Evolutionary conservation across 257 asterid species (phyloP).

Genomic region (Craterostigma plantagineum): DNA sequence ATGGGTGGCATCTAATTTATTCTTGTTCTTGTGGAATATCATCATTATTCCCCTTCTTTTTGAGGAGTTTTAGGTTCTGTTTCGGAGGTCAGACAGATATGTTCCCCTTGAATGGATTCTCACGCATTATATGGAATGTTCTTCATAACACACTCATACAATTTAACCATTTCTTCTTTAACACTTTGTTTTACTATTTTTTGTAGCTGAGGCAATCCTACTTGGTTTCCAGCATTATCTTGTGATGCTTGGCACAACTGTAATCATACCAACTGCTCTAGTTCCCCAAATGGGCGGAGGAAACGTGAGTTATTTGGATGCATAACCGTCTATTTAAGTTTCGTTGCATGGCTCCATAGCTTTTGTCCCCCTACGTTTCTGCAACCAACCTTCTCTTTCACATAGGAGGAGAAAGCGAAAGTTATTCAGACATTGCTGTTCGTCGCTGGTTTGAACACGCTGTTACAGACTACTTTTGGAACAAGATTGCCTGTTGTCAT

Average conservation of each 20-base stretch:
- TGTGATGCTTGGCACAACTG: constrained; percentile 86
- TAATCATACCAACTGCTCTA: constrained; percentile 79
- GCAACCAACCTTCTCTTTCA: constrained; percentile 2
- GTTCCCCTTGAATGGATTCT: too few species aligned
- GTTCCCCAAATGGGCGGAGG: constrained; percentile 99
- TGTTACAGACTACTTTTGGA: constrained; percentile 72
- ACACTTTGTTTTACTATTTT: not conserved
- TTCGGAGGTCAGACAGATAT: too few species aligned
- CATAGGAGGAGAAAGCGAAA: constrained; percentile 86
- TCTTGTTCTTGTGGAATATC: too few species aligned
- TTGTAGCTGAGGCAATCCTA: constrained; percentile 87
- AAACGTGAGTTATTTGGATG: constrained; percentile 39
- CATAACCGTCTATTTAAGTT: not conserved
- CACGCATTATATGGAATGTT: too few species aligned
- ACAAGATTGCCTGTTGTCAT: constrained; percentile 86
- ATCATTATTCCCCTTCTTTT: too few species aligned
- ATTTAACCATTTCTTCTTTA: too few species aligned
- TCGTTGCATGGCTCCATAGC: not conserved
- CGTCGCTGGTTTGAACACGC: constrained; percentile 78
- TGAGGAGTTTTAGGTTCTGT: too few species aligned
- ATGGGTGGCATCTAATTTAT: too few species aligned
- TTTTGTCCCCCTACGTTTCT: not conserved
- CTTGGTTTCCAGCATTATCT: constrained; percentile 89
- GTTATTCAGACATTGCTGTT: constrained; percentile 81
- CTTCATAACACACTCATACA: too few species aligned